phyloP scores from a whole-genome alignment of 441 rosid genomes.

The Populus trichocarpa region DNA sequence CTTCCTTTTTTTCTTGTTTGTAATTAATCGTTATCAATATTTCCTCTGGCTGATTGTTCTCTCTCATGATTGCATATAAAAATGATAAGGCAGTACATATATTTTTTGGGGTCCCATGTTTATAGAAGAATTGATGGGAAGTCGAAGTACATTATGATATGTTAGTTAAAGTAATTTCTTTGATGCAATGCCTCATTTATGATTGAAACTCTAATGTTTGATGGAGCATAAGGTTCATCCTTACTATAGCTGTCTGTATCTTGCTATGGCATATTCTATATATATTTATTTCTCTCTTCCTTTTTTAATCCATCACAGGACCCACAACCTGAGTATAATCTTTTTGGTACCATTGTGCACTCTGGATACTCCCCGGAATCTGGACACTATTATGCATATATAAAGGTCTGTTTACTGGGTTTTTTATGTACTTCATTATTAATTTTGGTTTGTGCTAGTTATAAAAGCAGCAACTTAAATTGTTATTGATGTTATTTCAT shows the following conservation, averaged over 20 bases:
- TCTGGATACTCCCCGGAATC: slow-evolving; percentile 88
- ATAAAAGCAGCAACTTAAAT: slow-evolving; percentile 1
- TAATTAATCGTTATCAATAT: too few relatives aligned
- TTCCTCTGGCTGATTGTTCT: background rate
- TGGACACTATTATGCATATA: slow-evolving; percentile 95
- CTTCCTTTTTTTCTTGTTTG: background rate
- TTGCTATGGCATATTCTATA: background rate
- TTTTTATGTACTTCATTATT: slow-evolving; percentile 1
- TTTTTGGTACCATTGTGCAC: slow-evolving; percentile 94
- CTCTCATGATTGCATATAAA: background rate
- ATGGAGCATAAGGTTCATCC: slow-evolving; percentile 5
- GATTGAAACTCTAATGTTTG: background rate
- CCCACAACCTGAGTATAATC: slow-evolving; percentile 78
- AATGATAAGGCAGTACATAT: background rate
- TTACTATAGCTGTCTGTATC: background rate
- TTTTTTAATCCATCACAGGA: slow-evolving; percentile 46
- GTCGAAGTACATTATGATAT: background rate
- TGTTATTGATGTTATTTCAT: slow-evolving; percentile 19
- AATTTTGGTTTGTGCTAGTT: background rate
- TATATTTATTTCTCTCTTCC: slow-evolving; percentile 6
- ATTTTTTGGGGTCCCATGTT: background rate
- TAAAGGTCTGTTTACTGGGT: slow-evolving; percentile 48
- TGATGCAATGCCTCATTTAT: background rate
- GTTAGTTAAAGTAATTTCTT: background rate
- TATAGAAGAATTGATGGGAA: background rate